phyloP scores from a whole-genome alignment of 345 rosid genomes.

The Linum lewisii region DNA sequence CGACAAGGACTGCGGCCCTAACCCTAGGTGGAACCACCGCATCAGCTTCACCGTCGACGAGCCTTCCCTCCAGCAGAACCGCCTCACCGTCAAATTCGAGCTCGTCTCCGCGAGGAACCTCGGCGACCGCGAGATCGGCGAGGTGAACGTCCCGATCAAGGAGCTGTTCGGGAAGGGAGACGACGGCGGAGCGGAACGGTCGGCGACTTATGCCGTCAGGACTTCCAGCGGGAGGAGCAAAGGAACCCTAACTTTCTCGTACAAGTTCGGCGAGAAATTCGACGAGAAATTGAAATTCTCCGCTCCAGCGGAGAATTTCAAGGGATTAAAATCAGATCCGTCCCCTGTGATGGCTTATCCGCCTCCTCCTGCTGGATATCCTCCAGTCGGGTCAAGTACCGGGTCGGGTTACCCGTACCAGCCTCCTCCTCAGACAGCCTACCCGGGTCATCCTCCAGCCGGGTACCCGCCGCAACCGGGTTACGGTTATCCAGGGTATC shows the following conservation, averaged over 20 bases:
- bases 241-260: conserved; percentile 32
- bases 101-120: conserved; percentile 38
- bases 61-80: conserved; percentile 27
- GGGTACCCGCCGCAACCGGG: conserved; percentile 20
- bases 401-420: background rate
- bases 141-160: conserved; percentile 40
- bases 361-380: conserved; percentile 14
- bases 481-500: conserved; percentile 13
- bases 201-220: conserved; percentile 20
- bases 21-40: conserved; percentile 45
- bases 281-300: no score
- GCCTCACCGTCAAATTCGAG: conserved; percentile 26
- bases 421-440: conserved; percentile 10
- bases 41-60: conserved; percentile 48
- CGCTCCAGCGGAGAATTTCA: conserved; percentile 4
- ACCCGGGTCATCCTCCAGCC: conserved; percentile 23
- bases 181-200: background rate
- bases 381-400: conserved; percentile 3
- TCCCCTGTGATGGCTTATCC: conserved; percentile 23
- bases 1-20: conserved; percentile 42
- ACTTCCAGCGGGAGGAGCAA: conserved; percentile 27
- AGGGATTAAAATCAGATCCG: conserved; percentile 4
- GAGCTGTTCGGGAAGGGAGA: conserved; percentile 30
- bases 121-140: conserved; percentile 42
- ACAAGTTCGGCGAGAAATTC: conserved; percentile 35